These are phyloP conservation scores for Phylloporus rhodoxanthus DNA, from an alignment of 768 basidiomycete species.

Conservation along the genomic window DNA sequence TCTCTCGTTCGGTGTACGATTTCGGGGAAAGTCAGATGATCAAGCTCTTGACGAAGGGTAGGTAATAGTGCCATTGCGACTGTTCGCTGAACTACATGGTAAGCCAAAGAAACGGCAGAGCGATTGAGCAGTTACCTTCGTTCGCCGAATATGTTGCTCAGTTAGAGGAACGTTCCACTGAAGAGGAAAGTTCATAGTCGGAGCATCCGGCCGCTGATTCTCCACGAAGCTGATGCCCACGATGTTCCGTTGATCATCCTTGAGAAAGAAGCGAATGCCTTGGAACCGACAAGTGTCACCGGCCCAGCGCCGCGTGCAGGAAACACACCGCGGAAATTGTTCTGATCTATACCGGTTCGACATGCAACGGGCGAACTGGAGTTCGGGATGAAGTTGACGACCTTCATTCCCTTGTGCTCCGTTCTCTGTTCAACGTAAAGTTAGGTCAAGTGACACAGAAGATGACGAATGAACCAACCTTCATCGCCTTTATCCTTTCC, in stretches of 20 bases:
- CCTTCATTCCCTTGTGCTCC: slow-evolving; percentile 24
- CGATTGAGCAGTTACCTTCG: slow-evolving; percentile 45
- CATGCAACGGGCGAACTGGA: slow-evolving; percentile 81
- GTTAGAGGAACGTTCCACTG: slow-evolving; percentile 62
- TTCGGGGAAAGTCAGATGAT: slow-evolving; percentile 50
- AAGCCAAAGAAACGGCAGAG: slow-evolving; percentile 3
- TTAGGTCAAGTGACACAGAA: slow-evolving; percentile 1
- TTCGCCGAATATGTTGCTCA: slow-evolving; percentile 44
- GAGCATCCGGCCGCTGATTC: slow-evolving; percentile 50
- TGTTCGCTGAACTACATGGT: slow-evolving; percentile 42
- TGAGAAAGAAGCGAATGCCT: slow-evolving; percentile 73
- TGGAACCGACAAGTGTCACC: slow-evolving; percentile 86
- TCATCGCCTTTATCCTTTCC: slow-evolving; percentile 42
- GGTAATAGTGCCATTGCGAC: slow-evolving; percentile 67
- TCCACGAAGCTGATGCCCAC: slow-evolving; percentile 68
- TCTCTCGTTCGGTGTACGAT: slow-evolving; percentile 73
- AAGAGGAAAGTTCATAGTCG: slow-evolving; percentile 55
- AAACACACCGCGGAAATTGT: slow-evolving; percentile 73
- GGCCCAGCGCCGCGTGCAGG: slow-evolving; percentile 82
- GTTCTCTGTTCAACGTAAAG: slow-evolving; percentile 25
- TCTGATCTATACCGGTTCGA: slow-evolving; percentile 70
- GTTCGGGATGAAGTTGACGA: slow-evolving; percentile 50
- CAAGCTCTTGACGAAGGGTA: slow-evolving; percentile 55
- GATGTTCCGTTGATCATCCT: slow-evolving; percentile 52
- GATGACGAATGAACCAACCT: slow-evolving; percentile 25